phyloP scores from a whole-genome alignment of 345 rosid species.

The Alliaria petiolata region DNA sequence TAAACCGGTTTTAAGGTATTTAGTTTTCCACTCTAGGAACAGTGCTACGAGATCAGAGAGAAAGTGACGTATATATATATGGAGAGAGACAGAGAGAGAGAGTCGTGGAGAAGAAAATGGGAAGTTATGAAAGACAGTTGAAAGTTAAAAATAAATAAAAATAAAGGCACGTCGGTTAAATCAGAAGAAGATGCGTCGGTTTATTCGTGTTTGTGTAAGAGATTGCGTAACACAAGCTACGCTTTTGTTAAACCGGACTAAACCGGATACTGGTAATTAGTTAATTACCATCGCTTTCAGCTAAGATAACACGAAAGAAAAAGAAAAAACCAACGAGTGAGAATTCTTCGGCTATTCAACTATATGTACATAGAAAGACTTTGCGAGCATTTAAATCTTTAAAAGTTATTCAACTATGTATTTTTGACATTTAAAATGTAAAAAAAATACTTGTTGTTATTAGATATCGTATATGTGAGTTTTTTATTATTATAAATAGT shows the following conservation, averaged over 20 bases:
- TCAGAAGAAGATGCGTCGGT: constrained; percentile 16
- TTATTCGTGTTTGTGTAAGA: constrained; percentile 5
- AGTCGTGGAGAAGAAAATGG: constrained; percentile 30
- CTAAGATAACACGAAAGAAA: not conserved
- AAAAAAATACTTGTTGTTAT: too few relatives aligned
- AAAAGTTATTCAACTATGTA: too few relatives aligned
- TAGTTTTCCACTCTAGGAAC: not conserved
- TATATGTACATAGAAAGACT: too few relatives aligned
- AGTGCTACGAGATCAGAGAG: not conserved
- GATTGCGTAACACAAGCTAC: not conserved
- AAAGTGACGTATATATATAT: constrained; percentile 1
- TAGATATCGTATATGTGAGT: too few relatives aligned
- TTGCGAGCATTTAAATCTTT: too few relatives aligned
- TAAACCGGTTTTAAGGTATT: not conserved
- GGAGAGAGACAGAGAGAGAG: constrained; percentile 11
- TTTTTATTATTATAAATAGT: too few relatives aligned
- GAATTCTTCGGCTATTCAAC: too few relatives aligned
- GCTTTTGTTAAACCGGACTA: not conserved
- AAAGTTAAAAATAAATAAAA: not conserved
- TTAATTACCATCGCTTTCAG: not conserved
- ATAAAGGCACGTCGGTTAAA: constrained; percentile 1
- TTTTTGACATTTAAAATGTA: not conserved
- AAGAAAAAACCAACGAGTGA: not conserved
- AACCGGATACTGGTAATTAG: not conserved
- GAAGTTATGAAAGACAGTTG: constrained; percentile 23